These are phyloP conservation scores for Phytophthora multivora DNA, from an alignment of 352 stramenopile genomes.

Conservation along the genomic window DNA sequence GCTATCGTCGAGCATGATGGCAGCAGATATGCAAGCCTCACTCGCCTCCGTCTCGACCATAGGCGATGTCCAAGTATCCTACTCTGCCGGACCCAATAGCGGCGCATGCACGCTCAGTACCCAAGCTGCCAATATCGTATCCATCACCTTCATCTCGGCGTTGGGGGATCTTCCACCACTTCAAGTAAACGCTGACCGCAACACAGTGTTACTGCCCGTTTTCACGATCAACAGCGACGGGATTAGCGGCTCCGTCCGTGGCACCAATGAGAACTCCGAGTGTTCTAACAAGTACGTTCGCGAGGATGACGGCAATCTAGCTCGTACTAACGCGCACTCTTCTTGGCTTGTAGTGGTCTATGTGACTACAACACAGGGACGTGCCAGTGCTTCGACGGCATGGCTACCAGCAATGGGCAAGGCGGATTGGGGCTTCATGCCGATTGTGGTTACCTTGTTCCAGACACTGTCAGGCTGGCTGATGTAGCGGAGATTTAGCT, in stretches of 20 bases:
- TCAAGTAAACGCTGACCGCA: constrained; percentile 32
- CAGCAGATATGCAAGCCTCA: constrained; percentile 41
- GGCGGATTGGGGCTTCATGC: constrained; percentile 50
- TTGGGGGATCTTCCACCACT: constrained; percentile 65
- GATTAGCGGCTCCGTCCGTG: constrained; percentile 48
- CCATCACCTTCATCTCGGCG: constrained; percentile 61
- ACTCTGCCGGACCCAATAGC: constrained; percentile 43
- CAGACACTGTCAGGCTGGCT: constrained; percentile 46
- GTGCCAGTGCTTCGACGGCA: constrained; percentile 74
- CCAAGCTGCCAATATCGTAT: constrained; percentile 53
- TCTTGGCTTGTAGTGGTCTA: constrained; percentile 43
- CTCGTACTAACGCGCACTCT: not conserved
- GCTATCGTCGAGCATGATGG: constrained; percentile 47
- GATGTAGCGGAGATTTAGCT: constrained; percentile 24
- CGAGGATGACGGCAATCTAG: not conserved
- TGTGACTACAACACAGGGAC: constrained; percentile 59
- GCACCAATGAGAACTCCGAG: constrained; percentile 71
- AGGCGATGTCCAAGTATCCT: constrained; percentile 51
- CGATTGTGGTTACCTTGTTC: constrained; percentile 69
- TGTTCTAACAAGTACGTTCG: constrained; percentile 78
- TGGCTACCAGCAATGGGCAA: constrained; percentile 65
- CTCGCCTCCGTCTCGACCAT: constrained; percentile 50
- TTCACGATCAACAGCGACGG: constrained; percentile 70
- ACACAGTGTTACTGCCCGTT: constrained; percentile 40
- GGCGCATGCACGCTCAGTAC: constrained; percentile 52